Conservation (phyloP, 805 yeast genomes). For the Scheffersomyces stipitis region DNA sequence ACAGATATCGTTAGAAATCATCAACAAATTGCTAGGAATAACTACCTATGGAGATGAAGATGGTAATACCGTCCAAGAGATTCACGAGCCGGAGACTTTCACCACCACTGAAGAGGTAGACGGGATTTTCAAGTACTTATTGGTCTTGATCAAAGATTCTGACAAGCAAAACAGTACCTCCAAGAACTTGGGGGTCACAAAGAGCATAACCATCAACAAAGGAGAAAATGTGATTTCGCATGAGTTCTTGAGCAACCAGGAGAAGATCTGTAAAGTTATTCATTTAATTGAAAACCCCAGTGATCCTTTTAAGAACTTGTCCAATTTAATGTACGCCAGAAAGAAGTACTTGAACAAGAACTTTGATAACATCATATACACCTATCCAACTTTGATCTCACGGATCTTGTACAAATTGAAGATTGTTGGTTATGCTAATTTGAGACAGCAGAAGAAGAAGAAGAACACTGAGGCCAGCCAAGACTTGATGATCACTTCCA, state of each 20-base stretch:
- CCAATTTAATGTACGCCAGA: conserved; percentile 34
- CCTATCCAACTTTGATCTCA: conserved; percentile 75
- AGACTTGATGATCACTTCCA: conserved; percentile 38
- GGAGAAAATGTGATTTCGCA: conserved; percentile 29
- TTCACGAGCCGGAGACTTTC: conserved; percentile 19
- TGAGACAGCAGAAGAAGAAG: conserved; percentile 30
- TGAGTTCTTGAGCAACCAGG: conserved; percentile 50
- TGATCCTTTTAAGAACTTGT: conserved; percentile 40
- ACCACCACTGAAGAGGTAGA: conserved; percentile 49
- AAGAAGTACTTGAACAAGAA: conserved; percentile 53
- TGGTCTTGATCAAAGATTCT: conserved; percentile 49
- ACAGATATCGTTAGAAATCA: conserved; percentile 58
- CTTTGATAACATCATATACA: conserved; percentile 55
- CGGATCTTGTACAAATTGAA: conserved; percentile 61
- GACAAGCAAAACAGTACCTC: conserved; percentile 30
- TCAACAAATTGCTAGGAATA: conserved; percentile 52
- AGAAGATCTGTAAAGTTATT: conserved; percentile 65
- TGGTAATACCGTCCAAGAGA: conserved; percentile 6
- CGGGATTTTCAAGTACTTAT: conserved; percentile 58
- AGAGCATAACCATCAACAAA: conserved; percentile 28
- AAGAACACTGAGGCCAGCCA: conserved; percentile 19
- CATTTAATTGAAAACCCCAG: conserved; percentile 55
- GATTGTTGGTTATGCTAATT: conserved; percentile 30
- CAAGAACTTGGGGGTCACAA: conserved; percentile 39
- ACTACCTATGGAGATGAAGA: conserved; percentile 22